Evolutionary conservation across 495 filamentous ascomycete genomes (phyloP).

Genomic region (Aspergillus egyptiacus): DNA sequence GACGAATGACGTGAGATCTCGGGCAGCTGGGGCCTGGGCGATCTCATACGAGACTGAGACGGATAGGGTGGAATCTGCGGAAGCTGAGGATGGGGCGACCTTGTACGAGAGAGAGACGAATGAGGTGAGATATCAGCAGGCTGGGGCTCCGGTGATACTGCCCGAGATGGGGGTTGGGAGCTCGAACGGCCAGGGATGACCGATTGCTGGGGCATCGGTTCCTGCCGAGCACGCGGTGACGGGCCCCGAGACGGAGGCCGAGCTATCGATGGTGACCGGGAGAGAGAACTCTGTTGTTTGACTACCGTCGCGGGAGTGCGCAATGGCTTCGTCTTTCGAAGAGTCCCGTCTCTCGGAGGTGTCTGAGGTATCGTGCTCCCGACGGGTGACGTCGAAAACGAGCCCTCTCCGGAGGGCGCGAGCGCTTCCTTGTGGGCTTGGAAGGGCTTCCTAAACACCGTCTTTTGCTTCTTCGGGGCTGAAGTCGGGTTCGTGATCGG

Average conservation of each 20-base stretch:
- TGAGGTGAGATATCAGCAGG: conserved; percentile 8
- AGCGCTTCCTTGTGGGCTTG: conserved; percentile 50
- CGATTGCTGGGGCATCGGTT: conserved; percentile 1
- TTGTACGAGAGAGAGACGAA: conserved; percentile 8
- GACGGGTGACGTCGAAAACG: conserved; percentile 26
- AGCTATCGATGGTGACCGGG: conserved; percentile 29
- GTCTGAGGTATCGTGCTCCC: conserved; percentile 43
- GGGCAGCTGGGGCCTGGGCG: conserved; percentile 20
- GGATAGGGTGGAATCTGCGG: conserved; percentile 6
- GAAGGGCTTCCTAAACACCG: conserved; percentile 48
- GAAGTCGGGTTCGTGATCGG: conserved; percentile 44
- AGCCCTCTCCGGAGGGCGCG: conserved; percentile 37
- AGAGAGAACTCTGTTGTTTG: conserved; percentile 32
- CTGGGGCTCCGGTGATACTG: conserved; percentile 19
- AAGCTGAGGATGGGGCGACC: conserved; percentile 19
- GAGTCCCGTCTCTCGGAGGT: conserved; percentile 38
- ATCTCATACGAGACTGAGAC: conserved; percentile 10
- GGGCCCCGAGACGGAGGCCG: conserved; percentile 26
- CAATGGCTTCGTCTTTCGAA: conserved; percentile 30
- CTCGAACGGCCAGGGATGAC: not conserved
- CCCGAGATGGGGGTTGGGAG: conserved; percentile 12
- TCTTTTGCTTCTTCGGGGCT: conserved; percentile 45
- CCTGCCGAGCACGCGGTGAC: conserved; percentile 19
- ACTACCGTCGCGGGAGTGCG: conserved; percentile 37
- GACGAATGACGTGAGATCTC: not conserved